Evolutionary conservation across 352 stramenopile genomes (phyloP), one percentile per base, ranked within the genome.

Genomic region (Phytophthora nicotianae): DNA sequence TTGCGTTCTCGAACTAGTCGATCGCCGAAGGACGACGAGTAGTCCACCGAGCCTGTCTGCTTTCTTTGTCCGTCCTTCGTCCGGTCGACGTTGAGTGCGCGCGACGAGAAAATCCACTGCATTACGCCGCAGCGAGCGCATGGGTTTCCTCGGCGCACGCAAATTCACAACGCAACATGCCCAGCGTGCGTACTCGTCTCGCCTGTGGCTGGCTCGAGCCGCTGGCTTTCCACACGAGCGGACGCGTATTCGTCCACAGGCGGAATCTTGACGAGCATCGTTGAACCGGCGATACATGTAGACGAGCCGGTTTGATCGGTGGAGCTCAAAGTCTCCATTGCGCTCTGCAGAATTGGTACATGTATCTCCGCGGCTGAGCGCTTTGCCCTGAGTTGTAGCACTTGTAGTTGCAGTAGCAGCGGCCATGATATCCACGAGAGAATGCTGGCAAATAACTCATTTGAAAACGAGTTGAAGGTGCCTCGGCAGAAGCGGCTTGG

Each of bases 281-380:
- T 54, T 58, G 40, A 70, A 57, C 26, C 41, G 47, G 62, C 49
- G 55, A 70, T 54, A 70, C 32, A 57, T 19, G 61, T 59, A 64
- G 55, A 70, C 56, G 55, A 57, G 56, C 43, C 62, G 27, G 32
- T 17, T n/a, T 26, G 38, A 50, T 33, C 53, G 27, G 20, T 20
- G 9, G 38, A 48, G 27, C 56, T 38, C 32, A 33, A 45, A 37
- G 53, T 49, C 35, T 42, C 20, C 38, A 16, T 40, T 40, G 40
- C 38, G 47, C 47, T n/a, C 19, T 27, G 35, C 23, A 48, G 21
- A 26, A 61, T 35, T 49, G 27, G 6, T 17, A 43, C 49, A 49
- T 41, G 58, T 55, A 58, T 69, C 61, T 56, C 35, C 54, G 61
- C 52, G 53, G 53, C 58, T 45, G 43, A n/a, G 29, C 21, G 32